phyloP scores from a whole-genome alignment of 2,329 filamentous ascomycete genomes.

The Trichophyton rubrum region DNA sequence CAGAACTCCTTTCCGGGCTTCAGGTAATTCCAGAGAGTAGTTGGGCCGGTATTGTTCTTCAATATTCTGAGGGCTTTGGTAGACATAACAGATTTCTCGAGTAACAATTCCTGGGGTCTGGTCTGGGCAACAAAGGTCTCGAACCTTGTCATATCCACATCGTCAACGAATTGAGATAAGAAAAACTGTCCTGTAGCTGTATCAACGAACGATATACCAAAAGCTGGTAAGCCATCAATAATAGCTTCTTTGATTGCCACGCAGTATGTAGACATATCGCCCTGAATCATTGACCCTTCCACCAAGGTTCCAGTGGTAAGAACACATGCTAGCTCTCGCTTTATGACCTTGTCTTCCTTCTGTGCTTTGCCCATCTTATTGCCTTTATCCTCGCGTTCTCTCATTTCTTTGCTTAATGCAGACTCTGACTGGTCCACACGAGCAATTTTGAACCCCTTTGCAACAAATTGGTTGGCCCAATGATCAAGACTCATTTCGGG shows the following conservation, averaged over 20 bases:
- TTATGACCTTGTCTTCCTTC: conserved; percentile 88
- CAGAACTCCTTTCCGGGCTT: conserved; percentile 84
- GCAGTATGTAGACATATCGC: conserved; percentile 95
- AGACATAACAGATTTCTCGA: conserved; percentile 79
- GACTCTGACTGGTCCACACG: conserved; percentile 95
- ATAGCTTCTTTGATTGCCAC: conserved; percentile 78
- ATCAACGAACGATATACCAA: conserved; percentile 88
- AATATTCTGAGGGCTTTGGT: conserved; percentile 83
- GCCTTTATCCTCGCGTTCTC: conserved; percentile 59
- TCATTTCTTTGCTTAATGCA: conserved; percentile 93
- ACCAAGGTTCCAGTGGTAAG: conserved; percentile 87
- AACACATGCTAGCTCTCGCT: conserved; percentile 77
- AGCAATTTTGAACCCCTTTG: conserved; percentile 94
- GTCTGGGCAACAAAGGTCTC: conserved; percentile 94
- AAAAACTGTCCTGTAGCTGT: conserved; percentile 93
- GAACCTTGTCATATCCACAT: conserved; percentile 87
- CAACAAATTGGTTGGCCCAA: conserved; percentile 97
- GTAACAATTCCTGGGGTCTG: conserved; percentile 70
- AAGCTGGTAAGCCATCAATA: conserved; percentile 61
- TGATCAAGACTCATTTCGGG: conserved; percentile 90
- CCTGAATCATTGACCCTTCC: conserved; percentile 90
- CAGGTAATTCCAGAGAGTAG: conserved; percentile 88
- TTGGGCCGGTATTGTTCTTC: conserved; percentile 88
- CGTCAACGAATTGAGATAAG: conserved; percentile 82
- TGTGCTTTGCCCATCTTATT: conserved; percentile 38